Evolutionary conservation across 2,329 filamentous ascomycete species (phyloP).

Genomic region (Alternaria sp.): DNA sequence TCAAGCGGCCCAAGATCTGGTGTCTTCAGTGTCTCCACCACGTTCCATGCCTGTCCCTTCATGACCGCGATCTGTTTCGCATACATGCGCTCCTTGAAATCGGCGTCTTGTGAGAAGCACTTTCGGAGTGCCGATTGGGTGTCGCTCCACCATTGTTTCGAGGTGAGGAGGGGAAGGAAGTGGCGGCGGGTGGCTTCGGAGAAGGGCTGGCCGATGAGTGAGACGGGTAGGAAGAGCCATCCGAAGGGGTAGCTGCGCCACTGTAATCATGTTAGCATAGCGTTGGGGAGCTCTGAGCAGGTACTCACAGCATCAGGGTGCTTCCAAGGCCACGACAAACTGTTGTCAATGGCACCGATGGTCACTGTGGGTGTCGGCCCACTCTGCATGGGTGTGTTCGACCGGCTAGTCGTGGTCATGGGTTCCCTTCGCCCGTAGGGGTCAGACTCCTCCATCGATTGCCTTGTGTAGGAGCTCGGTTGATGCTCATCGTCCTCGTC

Average conservation of each 20-base stretch:
- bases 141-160: constrained; percentile 95
- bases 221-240: constrained; percentile 96
- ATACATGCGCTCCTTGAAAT: constrained; percentile 99
- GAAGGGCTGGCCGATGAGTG: constrained; percentile 93
- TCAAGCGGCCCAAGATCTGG: constrained; percentile 92
- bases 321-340: constrained; percentile 98
- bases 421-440: constrained; percentile 79
- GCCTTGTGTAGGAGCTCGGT: constrained; percentile 62
- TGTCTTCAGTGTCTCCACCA: constrained; percentile 95
- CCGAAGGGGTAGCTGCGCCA: constrained; percentile 94
- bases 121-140: constrained; percentile 85
- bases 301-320: constrained; percentile 81
- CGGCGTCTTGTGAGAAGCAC: constrained; percentile 88
- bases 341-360: constrained; percentile 96
- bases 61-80: constrained; percentile 97
- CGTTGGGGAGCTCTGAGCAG: not conserved
- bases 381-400: constrained; percentile 61
- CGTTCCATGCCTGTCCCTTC: constrained; percentile 99
- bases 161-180: constrained; percentile 94
- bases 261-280: constrained; percentile 43
- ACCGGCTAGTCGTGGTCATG: constrained; percentile 75
- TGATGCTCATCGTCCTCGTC: constrained; percentile 38
- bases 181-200: constrained; percentile 92
- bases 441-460: constrained; percentile 64
- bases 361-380: constrained; percentile 66